A percentile compares a stretch with the other conserved stretches of the same genome.
phyloP scores from a whole-genome alignment of 371 early-diverging fungal genomes.

The Rhizomucor pusillus region DNA sequence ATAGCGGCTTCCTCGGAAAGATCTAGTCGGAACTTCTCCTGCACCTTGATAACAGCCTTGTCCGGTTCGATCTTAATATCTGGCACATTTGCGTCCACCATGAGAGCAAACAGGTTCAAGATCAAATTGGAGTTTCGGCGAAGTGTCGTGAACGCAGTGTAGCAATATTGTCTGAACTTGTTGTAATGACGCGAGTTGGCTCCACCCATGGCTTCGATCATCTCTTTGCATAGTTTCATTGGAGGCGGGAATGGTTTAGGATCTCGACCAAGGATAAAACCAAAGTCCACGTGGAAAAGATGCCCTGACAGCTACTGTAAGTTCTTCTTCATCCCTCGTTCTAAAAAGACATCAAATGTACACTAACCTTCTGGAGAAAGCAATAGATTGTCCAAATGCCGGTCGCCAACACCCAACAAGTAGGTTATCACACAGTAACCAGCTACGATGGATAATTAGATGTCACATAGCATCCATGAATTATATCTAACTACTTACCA shows the following conservation, averaged over 20 bases:
- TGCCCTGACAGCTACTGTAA: conserved; percentile 52
- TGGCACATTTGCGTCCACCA: conserved; percentile 93
- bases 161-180: conserved; percentile 88
- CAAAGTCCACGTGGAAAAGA: conserved; percentile 98
- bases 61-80: conserved; percentile 97
- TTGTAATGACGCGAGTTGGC: conserved; percentile 77
- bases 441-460: conserved; percentile 46
- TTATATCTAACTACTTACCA: conserved; percentile 51
- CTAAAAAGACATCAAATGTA: neutral
- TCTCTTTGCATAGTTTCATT: conserved; percentile 98
- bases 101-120: conserved; percentile 91
- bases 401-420: conserved; percentile 98
- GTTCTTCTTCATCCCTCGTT: neutral
- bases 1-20: conserved; percentile 94
- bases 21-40: conserved; percentile 92
- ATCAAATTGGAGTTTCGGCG: conserved; percentile 93
- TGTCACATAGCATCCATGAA: neutral
- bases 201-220: conserved; percentile 99
- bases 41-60: conserved; percentile 92
- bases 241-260: conserved; percentile 99
- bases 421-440: conserved; percentile 99
- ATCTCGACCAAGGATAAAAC: conserved; percentile 96
- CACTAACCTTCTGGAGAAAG: conserved; percentile 76
- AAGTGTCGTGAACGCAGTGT: conserved; percentile 89
- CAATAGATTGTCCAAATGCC: conserved; percentile 96